These are phyloP conservation scores for Pichia ethanolica DNA, from an alignment of 805 yeast genomes.

Conservation along the genomic window DNA sequence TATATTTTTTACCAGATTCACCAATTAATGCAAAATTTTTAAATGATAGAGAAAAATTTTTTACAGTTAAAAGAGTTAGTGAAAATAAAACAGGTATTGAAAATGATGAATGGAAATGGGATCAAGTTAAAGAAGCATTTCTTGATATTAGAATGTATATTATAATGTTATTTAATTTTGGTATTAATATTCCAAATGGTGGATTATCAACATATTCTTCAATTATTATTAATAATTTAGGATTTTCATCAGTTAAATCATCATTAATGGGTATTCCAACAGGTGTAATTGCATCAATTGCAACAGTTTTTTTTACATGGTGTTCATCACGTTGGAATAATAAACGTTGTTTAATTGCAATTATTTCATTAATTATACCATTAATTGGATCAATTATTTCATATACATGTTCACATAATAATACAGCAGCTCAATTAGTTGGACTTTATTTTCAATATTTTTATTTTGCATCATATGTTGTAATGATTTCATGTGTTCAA, in stretches of 20 bases:
- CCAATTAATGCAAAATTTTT: conserved; percentile 28
- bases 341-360: conserved; percentile 2
- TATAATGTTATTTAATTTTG: conserved; percentile 37
- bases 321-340: not conserved
- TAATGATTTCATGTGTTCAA: conserved; percentile 15
- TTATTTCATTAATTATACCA: conserved; percentile 1
- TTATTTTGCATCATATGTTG: conserved; percentile 12
- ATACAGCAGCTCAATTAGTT: conserved; percentile 3
- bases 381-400: conserved; percentile 1
- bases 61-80: conserved; percentile 23
- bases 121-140: conserved; percentile 49
- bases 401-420: not conserved
- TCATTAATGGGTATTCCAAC: conserved; percentile 11
- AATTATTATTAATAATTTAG: conserved; percentile 15
- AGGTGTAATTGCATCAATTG: conserved; percentile 14
- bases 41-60: conserved; percentile 30
- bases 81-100: conserved; percentile 30
- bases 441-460: conserved; percentile 8
- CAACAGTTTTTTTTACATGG: not conserved
- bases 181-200: conserved; percentile 49
- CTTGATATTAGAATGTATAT: conserved; percentile 45
- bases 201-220: conserved; percentile 46
- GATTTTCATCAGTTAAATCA: conserved; percentile 5
- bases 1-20: conserved; percentile 24
- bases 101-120: conserved; percentile 32